Evolutionary conservation across 192 early-diverging fungal species (phyloP), one percentile per base, ranked within the genome.

Genomic region (Podila horticola): DNA sequence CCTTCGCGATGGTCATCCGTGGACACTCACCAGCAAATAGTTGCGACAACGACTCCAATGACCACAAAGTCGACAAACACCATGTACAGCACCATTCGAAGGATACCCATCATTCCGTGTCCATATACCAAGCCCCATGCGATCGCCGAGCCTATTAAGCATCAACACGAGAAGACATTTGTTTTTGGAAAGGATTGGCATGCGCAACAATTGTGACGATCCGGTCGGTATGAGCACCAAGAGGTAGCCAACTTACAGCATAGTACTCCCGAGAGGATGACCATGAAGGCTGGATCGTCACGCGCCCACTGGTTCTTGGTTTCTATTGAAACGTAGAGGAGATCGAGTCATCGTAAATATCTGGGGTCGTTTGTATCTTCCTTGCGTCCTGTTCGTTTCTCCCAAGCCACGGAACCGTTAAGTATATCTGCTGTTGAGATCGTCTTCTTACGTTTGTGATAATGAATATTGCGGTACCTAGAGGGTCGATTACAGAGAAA

Each of bases 261-360:
- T 19, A 98, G 86, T 22, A 88, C 85, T 28, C 86, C 71, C 28
- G 90, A 87, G 41, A 95, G 83, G 28, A 98, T 72, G 15, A 96
- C 90, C 48, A 97, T 83, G 73, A 98, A 98, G 20, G 97, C 97
- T 28, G 97, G 97, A 86, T 99, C 97, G 81, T 99, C 97, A 67
- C 97, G 74, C 41, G 97, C 95, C 97, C 97, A 99, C 72, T 97
- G 95, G 84, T 98, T 99, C 79, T 99, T 99, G 24, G 97, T 98
- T 86, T 99, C 95, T 96, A 66, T 55, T 45, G 51, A 66, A 66
- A 62, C 22, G 6, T 17, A 33, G 24, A 68, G 6, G 71, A 58
- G 45, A 38, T 69, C 22, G 26, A 72, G 22, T 36, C 38, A 48
- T 11, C 30, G 50, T 68, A 30, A 88, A 57, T 5, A 74, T 33